Conservation (phyloP, 495 filamentous ascomycete genomes). For the Barbatosphaeria neglecta region DNA sequence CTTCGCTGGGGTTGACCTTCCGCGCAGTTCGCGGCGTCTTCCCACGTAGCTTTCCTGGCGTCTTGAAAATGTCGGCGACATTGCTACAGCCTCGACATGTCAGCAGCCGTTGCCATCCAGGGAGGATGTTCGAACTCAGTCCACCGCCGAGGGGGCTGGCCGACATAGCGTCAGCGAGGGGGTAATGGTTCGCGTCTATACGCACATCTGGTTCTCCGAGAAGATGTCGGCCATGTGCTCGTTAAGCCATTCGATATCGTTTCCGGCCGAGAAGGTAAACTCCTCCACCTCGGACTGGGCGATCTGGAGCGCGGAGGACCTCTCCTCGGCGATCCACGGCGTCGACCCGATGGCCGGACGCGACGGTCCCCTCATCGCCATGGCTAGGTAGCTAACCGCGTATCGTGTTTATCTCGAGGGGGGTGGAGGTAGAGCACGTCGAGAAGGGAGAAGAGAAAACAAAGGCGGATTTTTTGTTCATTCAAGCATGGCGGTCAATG, state of each 20-base stretch:
- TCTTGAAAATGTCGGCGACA: conserved; percentile 89
- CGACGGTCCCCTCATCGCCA: conserved; percentile 40
- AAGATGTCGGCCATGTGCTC: conserved; percentile 96
- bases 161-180: too few species aligned
- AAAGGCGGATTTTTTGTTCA: not conserved
- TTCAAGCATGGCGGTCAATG: conserved; percentile 1
- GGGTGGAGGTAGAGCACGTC: not conserved
- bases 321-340: conserved; percentile 43
- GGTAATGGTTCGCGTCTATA: conserved; percentile 5
- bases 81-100: conserved; percentile 43
- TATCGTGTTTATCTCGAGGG: conserved; percentile 2
- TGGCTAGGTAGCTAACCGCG: conserved; percentile 21
- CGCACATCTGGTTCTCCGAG: conserved; percentile 69
- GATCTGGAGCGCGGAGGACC: conserved; percentile 34
- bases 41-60: conserved; percentile 83
- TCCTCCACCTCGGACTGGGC: conserved; percentile 66
- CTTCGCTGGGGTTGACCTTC: conserved; percentile 53
- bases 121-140: too few species aligned
- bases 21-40: conserved; percentile 80
- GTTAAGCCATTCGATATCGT: conserved; percentile 92
- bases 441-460: not conserved
- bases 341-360: conserved; percentile 44
- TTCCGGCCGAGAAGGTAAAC: conserved; percentile 74
- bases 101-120: too few species aligned
- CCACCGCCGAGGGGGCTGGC: too few species aligned